Evolutionary conservation across 345 rosid genomes (phyloP), one percentile per base, ranked within the genome.

Genomic region (Theobroma cacao): DNA sequence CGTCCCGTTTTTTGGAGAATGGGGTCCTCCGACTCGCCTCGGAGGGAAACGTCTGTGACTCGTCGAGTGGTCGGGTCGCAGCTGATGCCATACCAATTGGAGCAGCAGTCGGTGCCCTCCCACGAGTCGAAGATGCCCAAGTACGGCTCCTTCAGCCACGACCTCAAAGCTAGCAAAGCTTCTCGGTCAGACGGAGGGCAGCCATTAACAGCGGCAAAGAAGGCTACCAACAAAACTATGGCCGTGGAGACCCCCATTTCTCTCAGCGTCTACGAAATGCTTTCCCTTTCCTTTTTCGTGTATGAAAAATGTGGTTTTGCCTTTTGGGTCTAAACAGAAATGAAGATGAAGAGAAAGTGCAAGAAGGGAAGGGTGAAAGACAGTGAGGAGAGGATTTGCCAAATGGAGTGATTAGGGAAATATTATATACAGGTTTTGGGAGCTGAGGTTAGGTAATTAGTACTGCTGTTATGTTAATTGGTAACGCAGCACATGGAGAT

Each of bases 1-100:
- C 90, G 87, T 72, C 98, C 97, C 11, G 94, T 88, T 52, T 89
- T 89, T 17, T 78, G 82, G 65, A 95, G 90, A 79, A 93, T 86
- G 6, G 92, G 94, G 78, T 95, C 99, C 82, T 93, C 97, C 0
- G 98, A 93, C 81, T 95, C 99, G 4, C 99, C 99, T 0, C 99
- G 97, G 58, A 95, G 96, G 72, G 84, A 87, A 58, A 95, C 79
- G 80, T 92, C 98, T 5, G 92, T 80, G 82, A 95, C 98, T 30
- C 94, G 91, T 55, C 70, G 79, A 41, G 87, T 56, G 36, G 88
- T 85, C 11, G 98, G 94, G 84, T 93, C 85, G 75, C 97, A 93
- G 88, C 92, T 90, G 78, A 95, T 73, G 69, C 97, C 98, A 82
- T 91, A 91, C 98, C 98, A 95, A 63, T 36, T 47, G 68, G 81